A percentile compares a stretch with the other conserved stretches of the same genome.
Evolutionary conservation across 371 early-diverging fungal species (phyloP).

Genomic region (Syncephalastrum racemosum): DNA sequence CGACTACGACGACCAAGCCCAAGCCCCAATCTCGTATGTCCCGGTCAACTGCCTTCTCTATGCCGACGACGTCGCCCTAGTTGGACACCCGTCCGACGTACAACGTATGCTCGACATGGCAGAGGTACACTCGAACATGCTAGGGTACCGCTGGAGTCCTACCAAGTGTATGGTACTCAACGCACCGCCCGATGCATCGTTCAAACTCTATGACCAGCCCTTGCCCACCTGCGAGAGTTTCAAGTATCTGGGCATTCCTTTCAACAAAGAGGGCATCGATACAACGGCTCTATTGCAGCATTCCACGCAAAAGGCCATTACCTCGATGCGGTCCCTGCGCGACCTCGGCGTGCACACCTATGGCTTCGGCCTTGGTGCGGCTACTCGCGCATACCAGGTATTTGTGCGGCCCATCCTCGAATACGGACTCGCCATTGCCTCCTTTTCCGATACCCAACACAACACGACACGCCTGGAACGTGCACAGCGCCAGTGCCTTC

Average conservation of each 20-base stretch:
- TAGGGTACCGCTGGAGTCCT: constrained; percentile 31
- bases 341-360: constrained; percentile 7
- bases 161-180: constrained; percentile 23
- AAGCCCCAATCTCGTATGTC: no score
- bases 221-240: constrained; percentile 3
- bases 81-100: constrained; percentile 18
- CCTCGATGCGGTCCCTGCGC: constrained; percentile 3
- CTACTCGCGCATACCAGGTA: constrained; percentile 5
- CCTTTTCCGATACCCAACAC: no score
- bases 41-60: constrained; percentile 11
- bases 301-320: constrained; percentile 3
- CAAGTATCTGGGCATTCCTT: constrained; percentile 12
- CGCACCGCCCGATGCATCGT: neutral
- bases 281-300: neutral
- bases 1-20: no score
- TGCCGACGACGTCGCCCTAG: no score
- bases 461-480: no score
- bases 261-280: constrained; percentile 15
- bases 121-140: constrained; percentile 2
- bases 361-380: constrained; percentile 9
- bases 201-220: constrained; percentile 1
- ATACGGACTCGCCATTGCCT: constrained; percentile 20
- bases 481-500: no score
- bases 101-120: constrained; percentile 15
- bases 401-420: constrained; percentile 22